Conservation (phyloP, 202 grass and related monocot species). For the Bolboschoenoplectus hybrid region DNA sequence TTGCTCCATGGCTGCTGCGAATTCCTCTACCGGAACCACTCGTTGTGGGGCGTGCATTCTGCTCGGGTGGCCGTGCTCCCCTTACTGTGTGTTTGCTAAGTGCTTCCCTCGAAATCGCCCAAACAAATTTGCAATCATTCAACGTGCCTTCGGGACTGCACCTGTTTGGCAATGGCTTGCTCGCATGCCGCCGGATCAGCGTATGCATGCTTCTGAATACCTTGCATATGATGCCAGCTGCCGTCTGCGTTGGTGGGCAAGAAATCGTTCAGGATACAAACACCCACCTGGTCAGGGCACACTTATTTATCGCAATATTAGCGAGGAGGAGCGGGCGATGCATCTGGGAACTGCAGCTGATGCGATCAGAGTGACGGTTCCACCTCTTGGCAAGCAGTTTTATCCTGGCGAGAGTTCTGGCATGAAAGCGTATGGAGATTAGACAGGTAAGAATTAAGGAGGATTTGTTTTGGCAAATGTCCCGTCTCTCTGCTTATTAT, state of each 20-base stretch:
- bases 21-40: background rate
- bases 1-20: slow-evolving; percentile 13
- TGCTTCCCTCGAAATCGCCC: slow-evolving; percentile 30
- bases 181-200: background rate
- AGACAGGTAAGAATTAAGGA: background rate
- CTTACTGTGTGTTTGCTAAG: slow-evolving; percentile 27
- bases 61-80: slow-evolving; percentile 25
- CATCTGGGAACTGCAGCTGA: background rate
- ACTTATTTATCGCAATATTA: slow-evolving; percentile 2
- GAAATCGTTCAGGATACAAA: background rate
- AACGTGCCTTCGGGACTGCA: slow-evolving; percentile 24
- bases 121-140: slow-evolving; percentile 36
- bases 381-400: background rate
- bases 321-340: background rate
- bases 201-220: slow-evolving; percentile 22
- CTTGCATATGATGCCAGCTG: slow-evolving; percentile 21
- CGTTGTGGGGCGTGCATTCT: slow-evolving; percentile 19
- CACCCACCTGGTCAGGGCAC: background rate
- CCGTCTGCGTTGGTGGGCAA: slow-evolving; percentile 15
- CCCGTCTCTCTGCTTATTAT: background rate
- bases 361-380: slow-evolving; percentile 2
- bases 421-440: background rate
- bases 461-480: background rate
- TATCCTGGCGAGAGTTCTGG: slow-evolving; percentile 6
- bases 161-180: slow-evolving; percentile 32